Base-by-base conservation (phyloP, 306 rosid species). In the Cotoneaster glaucophyllus region DNA sequence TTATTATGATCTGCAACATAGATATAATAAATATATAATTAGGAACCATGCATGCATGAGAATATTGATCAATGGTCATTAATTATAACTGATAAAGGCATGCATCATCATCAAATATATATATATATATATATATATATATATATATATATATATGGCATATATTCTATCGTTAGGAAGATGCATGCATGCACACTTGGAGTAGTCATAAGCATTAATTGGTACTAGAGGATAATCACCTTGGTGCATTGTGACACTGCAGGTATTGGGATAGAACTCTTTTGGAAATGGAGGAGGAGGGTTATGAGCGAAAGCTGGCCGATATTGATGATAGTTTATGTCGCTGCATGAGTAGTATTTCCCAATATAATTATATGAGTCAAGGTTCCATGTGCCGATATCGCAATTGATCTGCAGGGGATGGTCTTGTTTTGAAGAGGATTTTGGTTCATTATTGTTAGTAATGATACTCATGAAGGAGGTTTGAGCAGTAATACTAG, bases 1-100 rank as follows among this genome's bases (percentile, higher is more conserved):
- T 76, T 74, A 79, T 64, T 90, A 12, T 64, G 24, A 64, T 86
- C 97, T 92, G 89, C 89, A 85, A 50, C 63, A 67, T 21, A 19
- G 18, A 8, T 15, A 64, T 31, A 75, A 65, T 34, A 61, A 8
- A 61, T 52, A 24, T 28, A 56, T 31, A 34, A 11, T 6, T 31
- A 62, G 34, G 66, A 57, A 14, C 37, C 66, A 14, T 56, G 13
- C 62, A 9, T 62, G 66, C 66, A 62, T 6, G 32, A 61, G 19
- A 61, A 61, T 61, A 28, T 62, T 28, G 54, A 62, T 62, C 17
- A 28, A 6, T 26, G 32, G 4, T n/a, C 62, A n/a, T 56, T 56
- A 8, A n/a, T 56, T 56, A 8, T 56, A 56, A 48, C 21, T 48
- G 54, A 48, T 15, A 48, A 15, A 18, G 54, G 8, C 54, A 48